Conservation (phyloP, 2,329 filamentous ascomycete species). For the Epichloe coenophiala region DNA sequence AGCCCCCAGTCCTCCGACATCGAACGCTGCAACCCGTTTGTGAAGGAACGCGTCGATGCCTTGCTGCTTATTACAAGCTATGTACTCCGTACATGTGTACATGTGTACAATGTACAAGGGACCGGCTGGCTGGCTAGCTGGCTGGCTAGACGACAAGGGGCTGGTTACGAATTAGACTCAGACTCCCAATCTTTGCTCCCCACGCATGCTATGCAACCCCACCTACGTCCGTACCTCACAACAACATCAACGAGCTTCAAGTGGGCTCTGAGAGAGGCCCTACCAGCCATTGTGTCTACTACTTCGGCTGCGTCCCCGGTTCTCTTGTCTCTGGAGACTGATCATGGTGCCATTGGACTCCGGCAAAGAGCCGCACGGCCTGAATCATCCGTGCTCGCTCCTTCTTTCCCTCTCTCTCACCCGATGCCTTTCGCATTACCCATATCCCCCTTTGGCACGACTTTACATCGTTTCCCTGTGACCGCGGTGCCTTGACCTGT, state of each 20-base stretch:
- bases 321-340: background rate
- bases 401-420: background rate
- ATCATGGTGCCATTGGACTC: background rate
- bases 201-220: too few species aligned
- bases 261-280: slow-evolving; percentile 1
- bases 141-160: too few species aligned
- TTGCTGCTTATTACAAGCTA: too few species aligned
- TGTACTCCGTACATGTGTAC: too few species aligned
- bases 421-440: background rate
- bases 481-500: too few species aligned
- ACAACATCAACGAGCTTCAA: background rate
- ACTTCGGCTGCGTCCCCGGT: slow-evolving; percentile 5
- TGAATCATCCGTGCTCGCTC: slow-evolving; percentile 4
- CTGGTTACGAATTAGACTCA: too few species aligned
- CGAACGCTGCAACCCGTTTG: too few species aligned
- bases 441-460: background rate
- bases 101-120: too few species aligned
- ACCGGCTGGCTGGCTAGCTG: too few species aligned
- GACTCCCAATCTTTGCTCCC: too few species aligned
- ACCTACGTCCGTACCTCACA: background rate
- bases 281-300: slow-evolving; percentile 2
- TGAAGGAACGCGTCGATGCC: too few species aligned
- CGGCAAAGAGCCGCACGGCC: slow-evolving; percentile 2
- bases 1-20: too few species aligned
- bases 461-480: background rate